Evolutionary conservation across 163 green algal species (phyloP).

Genomic region (Prototheca cutis): DNA sequence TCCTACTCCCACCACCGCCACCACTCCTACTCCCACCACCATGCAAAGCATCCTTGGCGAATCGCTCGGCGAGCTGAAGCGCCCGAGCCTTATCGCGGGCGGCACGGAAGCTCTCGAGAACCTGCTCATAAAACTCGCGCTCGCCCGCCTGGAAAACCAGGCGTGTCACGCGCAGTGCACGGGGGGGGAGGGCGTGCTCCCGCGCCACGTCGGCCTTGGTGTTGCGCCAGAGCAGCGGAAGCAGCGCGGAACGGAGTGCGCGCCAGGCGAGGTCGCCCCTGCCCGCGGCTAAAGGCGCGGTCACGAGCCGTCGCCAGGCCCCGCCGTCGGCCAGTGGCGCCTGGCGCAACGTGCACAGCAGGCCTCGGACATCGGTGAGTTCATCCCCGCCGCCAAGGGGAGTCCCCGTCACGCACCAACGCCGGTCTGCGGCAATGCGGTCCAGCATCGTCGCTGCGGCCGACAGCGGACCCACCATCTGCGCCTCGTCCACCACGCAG

Average conservation of each 20-base stretch:
- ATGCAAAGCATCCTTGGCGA: background rate
- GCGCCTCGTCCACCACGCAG: conserved; percentile 38
- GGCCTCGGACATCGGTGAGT: conserved; percentile 43
- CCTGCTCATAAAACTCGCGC: conserved; percentile 44
- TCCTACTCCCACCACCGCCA: background rate
- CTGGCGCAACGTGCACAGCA: conserved; percentile 21
- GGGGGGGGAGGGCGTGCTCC: conserved; percentile 51
- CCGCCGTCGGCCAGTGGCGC: background rate
- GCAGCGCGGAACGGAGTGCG: conserved; percentile 37
- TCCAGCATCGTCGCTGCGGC: conserved; percentile 42
- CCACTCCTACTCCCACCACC: background rate
- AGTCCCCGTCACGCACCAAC: conserved; percentile 66
- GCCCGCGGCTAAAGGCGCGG: background rate
- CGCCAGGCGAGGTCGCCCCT: conserved; percentile 7
- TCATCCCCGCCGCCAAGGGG: conserved; percentile 41
- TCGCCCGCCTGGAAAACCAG: conserved; percentile 49
- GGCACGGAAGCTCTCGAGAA: conserved; percentile 10
- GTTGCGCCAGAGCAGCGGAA: conserved; percentile 66
- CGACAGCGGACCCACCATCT: conserved; percentile 44
- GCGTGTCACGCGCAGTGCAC: conserved; percentile 30
- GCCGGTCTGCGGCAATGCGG: conserved; percentile 24
- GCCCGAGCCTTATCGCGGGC: background rate
- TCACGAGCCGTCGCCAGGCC: conserved; percentile 8
- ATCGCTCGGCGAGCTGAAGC: background rate
- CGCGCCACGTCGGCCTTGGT: conserved; percentile 39